Base-by-base conservation (phyloP, 129 eudicot species). In the Smallanthus sonchifolius region DNA sequence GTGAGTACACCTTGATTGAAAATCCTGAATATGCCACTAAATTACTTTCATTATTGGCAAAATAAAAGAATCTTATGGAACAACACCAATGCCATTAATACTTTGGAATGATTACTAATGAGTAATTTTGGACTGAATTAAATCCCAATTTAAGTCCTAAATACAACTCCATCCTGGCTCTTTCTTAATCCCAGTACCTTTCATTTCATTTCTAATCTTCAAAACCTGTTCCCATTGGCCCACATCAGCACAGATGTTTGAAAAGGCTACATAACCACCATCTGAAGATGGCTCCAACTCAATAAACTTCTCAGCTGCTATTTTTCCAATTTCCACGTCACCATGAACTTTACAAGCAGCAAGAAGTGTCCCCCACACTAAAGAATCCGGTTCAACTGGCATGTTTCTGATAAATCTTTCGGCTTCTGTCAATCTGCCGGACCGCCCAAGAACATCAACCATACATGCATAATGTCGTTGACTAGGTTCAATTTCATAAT, bases 311-410 rank as follows among this genome's bases (percentile, higher is more conserved):
- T 74, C 47, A 10, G 98, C 96, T 60, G 90, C 98, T 56, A 86
- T 36, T 62, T 77, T 90, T 65, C 92, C 96, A 30, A 90, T 87
- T 78, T 90, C 92, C 67, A 79, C 82, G 20, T 87, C 80, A 32
- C 89, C 92, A n/a, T 90, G 95, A 54, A 87, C 82, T 82, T 85
- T 85, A 78, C 97, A 92, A 73, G 91, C 90, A 48, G 97, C 89
- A 43, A 92, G 86, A 49, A 92, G 61, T 30, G 94, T 87, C 55
- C 87, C 94, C 97, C 97, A 92, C 45, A 92, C 85, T 57, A 90
- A 73, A 56, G 79, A 75, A 79, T 81, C 87, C 1, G 98, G 80
- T 79, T 87, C 77, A 17, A 87, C 75, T 40, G 88, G 89, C 98
- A 92, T 89, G 55, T 54, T 63, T 3, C 45, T 43, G 11, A 92